These are phyloP conservation scores for Corynespora cassiicola DNA, from an alignment of 2,329 filamentous ascomycete species.

Conservation along the genomic window DNA sequence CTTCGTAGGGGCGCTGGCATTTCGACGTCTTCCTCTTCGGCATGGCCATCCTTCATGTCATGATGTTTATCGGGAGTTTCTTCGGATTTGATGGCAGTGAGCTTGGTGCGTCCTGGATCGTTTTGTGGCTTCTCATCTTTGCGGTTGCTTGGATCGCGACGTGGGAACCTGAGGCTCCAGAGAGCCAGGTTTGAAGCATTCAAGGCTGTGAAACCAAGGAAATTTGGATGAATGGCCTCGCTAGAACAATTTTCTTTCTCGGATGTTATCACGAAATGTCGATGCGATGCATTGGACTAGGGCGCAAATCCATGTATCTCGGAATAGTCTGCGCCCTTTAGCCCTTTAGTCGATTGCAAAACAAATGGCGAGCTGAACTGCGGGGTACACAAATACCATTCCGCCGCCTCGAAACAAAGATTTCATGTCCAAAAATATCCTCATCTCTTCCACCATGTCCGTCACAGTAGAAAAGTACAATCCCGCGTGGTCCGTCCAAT, in stretches of 20 bases:
- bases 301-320: too few species aligned
- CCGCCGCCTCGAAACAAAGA: neutral
- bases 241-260: too few species aligned
- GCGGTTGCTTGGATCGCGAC: slow-evolving; percentile 17
- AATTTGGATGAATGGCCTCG: too few species aligned
- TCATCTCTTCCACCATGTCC: slow-evolving; percentile 20
- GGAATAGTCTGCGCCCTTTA: too few species aligned
- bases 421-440: slow-evolving; percentile 1
- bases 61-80: slow-evolving; percentile 51
- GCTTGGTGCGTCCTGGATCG: slow-evolving; percentile 4
- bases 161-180: slow-evolving; percentile 14
- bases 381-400: too few species aligned
- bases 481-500: slow-evolving; percentile 34
- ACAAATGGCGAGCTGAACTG: too few species aligned
- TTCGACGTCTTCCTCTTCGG: slow-evolving; percentile 52
- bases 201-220: too few species aligned
- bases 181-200: slow-evolving; percentile 14
- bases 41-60: slow-evolving; percentile 52
- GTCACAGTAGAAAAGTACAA: slow-evolving; percentile 34
- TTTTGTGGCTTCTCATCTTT: slow-evolving; percentile 16
- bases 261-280: too few species aligned
- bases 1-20: slow-evolving; percentile 53
- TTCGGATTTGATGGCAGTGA: slow-evolving; percentile 13
- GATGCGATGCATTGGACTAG: too few species aligned
- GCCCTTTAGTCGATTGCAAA: too few species aligned